phyloP scores from a whole-genome alignment of 2,329 filamentous ascomycete genomes.

The Ceratocystis colombiana region DNA sequence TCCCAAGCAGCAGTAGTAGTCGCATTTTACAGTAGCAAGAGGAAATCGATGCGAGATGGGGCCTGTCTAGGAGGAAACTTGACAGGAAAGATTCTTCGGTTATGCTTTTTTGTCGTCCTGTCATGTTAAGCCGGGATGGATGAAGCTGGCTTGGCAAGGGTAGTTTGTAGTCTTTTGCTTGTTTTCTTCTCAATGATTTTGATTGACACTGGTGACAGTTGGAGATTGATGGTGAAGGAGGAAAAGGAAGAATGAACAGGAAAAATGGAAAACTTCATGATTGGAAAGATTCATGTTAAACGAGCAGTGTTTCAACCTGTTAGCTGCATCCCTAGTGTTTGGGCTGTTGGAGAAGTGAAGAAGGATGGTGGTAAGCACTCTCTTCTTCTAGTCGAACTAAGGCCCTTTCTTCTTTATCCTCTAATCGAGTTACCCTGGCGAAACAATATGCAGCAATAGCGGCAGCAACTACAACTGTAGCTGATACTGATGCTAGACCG shows the following conservation, averaged over 20 bases:
- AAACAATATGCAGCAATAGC: background rate
- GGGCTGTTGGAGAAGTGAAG: background rate
- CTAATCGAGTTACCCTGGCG: background rate
- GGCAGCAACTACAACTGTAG: too few species aligned
- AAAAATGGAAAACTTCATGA: background rate
- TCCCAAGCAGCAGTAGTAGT: too few species aligned
- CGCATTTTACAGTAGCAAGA: too few species aligned
- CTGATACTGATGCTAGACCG: too few species aligned
- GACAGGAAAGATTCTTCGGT: background rate
- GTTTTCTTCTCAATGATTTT: background rate
- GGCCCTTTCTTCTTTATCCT: background rate
- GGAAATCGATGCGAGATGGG: background rate
- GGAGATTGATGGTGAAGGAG: background rate
- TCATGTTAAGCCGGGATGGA: background rate
- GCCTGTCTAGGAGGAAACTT: background rate
- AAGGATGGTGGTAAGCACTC: background rate
- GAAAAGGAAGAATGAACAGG: too few species aligned
- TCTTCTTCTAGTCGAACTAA: background rate
- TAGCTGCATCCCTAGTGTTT: background rate
- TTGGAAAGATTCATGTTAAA: background rate
- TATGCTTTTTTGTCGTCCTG: background rate
- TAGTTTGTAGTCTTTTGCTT: background rate
- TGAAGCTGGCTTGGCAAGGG: background rate
- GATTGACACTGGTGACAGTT: background rate
- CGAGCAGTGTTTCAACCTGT: background rate